These are phyloP conservation scores for Hanseniaspora lindneri DNA, from an alignment of 805 yeast species.

Conservation along the genomic window DNA sequence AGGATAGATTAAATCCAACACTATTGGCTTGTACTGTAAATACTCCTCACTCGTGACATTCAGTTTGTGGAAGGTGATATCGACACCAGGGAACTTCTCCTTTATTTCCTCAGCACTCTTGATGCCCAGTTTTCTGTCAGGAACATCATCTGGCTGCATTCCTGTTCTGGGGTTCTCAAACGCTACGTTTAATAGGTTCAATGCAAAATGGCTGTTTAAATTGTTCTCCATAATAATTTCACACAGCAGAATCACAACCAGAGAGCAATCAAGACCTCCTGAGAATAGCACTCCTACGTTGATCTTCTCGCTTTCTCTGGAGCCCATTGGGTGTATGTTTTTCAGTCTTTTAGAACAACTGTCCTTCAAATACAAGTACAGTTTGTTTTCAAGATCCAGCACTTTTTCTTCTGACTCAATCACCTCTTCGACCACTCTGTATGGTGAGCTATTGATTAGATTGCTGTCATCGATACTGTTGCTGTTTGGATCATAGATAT, in stretches of 20 bases:
- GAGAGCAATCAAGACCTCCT: constrained; percentile 91
- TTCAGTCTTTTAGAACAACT: constrained; percentile 43
- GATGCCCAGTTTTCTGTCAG: constrained; percentile 71
- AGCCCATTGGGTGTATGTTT: constrained; percentile 48
- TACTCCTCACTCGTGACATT: constrained; percentile 65
- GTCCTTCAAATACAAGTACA: constrained; percentile 27
- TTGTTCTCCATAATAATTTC: constrained; percentile 24
- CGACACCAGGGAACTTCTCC: constrained; percentile 32
- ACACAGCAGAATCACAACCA: constrained; percentile 47
- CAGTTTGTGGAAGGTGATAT: constrained; percentile 48
- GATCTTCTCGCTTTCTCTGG: constrained; percentile 23
- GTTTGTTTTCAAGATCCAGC: constrained; percentile 2
- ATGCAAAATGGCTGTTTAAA: constrained; percentile 18
- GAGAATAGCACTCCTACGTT: constrained; percentile 62
- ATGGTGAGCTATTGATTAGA: constrained; percentile 18
- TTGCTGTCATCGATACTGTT: constrained; percentile 19
- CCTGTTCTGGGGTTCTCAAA: constrained; percentile 80
- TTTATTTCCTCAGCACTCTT: constrained; percentile 46
- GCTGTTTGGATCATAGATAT: constrained; percentile 30
- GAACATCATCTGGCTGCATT: constrained; percentile 50
- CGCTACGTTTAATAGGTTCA: constrained; percentile 84
- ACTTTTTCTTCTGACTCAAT: constrained; percentile 8
- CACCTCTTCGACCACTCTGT: constrained; percentile 19
- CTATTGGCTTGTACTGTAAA: constrained; percentile 37
- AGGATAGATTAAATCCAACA: constrained; percentile 64